These are phyloP conservation scores for Paramecium pentaurelia DNA, from an alignment of 73 alveolate genomes.

Conservation along the genomic window DNA sequence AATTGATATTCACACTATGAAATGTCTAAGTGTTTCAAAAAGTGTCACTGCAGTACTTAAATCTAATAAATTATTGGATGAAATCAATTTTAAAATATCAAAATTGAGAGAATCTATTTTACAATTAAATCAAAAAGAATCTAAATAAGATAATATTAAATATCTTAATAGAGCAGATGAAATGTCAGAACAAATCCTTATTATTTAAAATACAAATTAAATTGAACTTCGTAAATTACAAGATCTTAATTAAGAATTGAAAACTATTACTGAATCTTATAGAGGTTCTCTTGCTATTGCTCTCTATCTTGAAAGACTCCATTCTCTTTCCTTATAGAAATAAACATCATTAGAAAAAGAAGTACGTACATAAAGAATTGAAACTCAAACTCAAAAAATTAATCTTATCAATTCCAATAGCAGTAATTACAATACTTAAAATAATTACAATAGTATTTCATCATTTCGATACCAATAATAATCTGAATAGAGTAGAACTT, in stretches of 20 bases:
- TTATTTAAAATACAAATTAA: neutral
- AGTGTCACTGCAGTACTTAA: constrained; percentile 37
- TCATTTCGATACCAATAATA: neutral
- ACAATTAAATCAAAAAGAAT: neutral
- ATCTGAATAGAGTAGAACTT: neutral
- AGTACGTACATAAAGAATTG: neutral
- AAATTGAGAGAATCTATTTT: constrained; percentile 32
- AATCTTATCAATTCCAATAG: neutral
- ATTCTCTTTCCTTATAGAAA: neutral
- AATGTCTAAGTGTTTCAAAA: neutral
- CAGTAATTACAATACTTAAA: neutral
- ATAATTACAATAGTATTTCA: neutral
- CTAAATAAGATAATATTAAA: neutral
- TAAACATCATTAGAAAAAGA: neutral
- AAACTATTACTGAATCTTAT: neutral
- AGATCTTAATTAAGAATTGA: constrained; percentile 8
- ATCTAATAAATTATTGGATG: neutral
- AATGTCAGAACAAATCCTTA: neutral
- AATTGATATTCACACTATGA: neutral
- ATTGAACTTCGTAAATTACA: neutral
- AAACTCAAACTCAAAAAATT: neutral
- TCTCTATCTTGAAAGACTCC: neutral
- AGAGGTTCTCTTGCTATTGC: constrained; percentile 39
- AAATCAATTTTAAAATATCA: constrained; percentile 7
- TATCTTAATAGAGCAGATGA: constrained; percentile 26